Percentiles rank a stretch among this genome's conserved stretches.
Conservation (phyloP, 2,329 filamentous ascomycete genomes). For the Daldinia sp. region DNA sequence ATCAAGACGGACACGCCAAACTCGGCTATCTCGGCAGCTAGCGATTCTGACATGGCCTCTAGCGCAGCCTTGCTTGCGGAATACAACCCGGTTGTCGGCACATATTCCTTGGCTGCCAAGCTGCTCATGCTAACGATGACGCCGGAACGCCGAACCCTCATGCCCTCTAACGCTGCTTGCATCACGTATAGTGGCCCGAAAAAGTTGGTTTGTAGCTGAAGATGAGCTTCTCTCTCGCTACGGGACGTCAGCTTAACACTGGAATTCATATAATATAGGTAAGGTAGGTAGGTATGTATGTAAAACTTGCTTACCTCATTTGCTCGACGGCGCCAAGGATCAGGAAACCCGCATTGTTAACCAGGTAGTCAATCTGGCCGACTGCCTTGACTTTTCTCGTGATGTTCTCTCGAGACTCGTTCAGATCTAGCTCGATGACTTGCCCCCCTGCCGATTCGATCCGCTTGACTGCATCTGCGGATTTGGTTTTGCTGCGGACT, state of each 20-base stretch:
- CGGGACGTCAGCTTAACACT: background rate
- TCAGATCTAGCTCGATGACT: constrained; percentile 51
- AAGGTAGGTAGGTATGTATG: background rate
- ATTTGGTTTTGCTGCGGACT: constrained; percentile 47
- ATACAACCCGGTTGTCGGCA: constrained; percentile 44
- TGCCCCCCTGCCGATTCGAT: constrained; percentile 49
- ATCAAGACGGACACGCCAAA: constrained; percentile 56
- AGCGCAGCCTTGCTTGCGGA: constrained; percentile 55
- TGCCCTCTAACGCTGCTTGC: constrained; percentile 48
- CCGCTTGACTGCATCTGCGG: constrained; percentile 43
- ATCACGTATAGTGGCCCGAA: constrained; percentile 49
- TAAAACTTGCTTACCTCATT: constrained; percentile 38
- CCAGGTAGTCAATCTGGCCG: constrained; percentile 49
- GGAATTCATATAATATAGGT: no score
- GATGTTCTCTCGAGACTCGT: constrained; percentile 48
- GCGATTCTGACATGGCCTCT: constrained; percentile 55
- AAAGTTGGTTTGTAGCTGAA: constrained; percentile 49
- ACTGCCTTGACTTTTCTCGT: constrained; percentile 45
- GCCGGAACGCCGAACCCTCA: constrained; percentile 46
- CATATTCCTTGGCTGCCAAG: constrained; percentile 45
- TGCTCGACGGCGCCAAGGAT: constrained; percentile 45
- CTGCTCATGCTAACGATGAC: constrained; percentile 50
- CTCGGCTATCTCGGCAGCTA: constrained; percentile 53
- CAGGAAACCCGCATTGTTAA: constrained; percentile 50
- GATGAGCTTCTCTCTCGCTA: constrained; percentile 46